Evolutionary conservation across 2,329 filamentous ascomycete genomes (phyloP), one percentile per base, ranked within the genome.

Genomic region (Penicillium griseofulvum): DNA sequence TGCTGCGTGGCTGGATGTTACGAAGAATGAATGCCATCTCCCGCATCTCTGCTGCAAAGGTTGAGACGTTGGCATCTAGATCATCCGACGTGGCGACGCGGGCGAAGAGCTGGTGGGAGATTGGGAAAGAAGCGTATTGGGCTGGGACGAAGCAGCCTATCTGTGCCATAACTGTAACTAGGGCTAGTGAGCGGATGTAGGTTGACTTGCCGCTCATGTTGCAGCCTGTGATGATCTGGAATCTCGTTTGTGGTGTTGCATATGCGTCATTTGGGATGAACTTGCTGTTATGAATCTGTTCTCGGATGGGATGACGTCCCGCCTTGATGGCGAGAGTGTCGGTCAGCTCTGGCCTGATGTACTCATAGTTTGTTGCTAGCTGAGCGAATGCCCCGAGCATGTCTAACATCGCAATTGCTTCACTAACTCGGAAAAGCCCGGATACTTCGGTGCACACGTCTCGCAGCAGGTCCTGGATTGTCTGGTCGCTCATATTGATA

Each of bases 161-260:
- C 66, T 99, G 94, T 0, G 91, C 91, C 91, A 99, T 97, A 55
- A 99, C 86, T 42, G 89, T 85, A 68, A 95, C 84, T 31, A 99
- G 77, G 0, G 93, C 90, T 24, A 96, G 80, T 1, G 89, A 87
- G 47, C 91, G 86, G 59, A 97, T 96, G 67, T 97, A 97, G 0
- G 92, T 99, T 60, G 89, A 96, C 71, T 97, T 99, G 0, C 92
- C 94, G 64, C 91, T 96, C 94, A 99, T 99, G 65, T 99, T 99
- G 71, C 90, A 95, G 4, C 94, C 93, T 0, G 93, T 97, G 59
- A 99, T 87, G 58, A 97, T 88, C 62, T 97, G 92, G 66, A 97
- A 96, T 1, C 92, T 85, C 34, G 86, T 86, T 57, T 93, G 86
- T 33, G 88, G 82, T 0, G 87, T 89, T 3, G 90, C 88, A 65